These are phyloP conservation scores for Parsonsia alboflavescens DNA, from an alignment of 257 asterid genomes.

Conservation along the genomic window DNA sequence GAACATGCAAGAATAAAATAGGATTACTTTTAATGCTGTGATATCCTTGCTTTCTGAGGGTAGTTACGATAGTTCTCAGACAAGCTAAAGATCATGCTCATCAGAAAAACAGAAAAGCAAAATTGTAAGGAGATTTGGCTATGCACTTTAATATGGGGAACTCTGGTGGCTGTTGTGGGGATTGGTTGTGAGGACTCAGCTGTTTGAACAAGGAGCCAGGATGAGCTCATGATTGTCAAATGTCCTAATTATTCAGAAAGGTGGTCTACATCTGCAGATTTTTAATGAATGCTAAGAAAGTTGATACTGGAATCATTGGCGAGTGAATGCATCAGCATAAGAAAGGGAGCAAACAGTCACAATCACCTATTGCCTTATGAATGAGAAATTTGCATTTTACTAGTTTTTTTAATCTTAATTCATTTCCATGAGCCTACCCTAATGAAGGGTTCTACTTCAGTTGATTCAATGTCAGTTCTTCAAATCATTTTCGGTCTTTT, in stretches of 20 bases:
- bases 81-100: too few species aligned
- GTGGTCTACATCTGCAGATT: neutral
- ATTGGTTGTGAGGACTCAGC: too few species aligned
- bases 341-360: neutral
- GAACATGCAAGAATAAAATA: too few species aligned
- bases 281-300: neutral
- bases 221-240: too few species aligned
- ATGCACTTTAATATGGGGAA: too few species aligned
- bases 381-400: neutral
- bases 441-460: neutral
- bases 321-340: neutral
- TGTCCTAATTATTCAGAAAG: neutral
- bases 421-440: neutral
- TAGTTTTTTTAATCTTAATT: neutral
- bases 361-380: neutral
- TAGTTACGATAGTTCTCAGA: too few species aligned
- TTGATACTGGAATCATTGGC: neutral
- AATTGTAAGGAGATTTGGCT: too few species aligned
- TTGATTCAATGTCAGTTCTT: neutral
- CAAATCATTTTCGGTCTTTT: neutral
- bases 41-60: too few species aligned
- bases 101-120: too few species aligned
- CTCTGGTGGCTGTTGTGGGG: too few species aligned
- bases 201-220: too few species aligned
- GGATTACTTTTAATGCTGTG: too few species aligned